Conservation (phyloP, 2,329 filamentous ascomycete species). For the Lachnellula suecica region DNA sequence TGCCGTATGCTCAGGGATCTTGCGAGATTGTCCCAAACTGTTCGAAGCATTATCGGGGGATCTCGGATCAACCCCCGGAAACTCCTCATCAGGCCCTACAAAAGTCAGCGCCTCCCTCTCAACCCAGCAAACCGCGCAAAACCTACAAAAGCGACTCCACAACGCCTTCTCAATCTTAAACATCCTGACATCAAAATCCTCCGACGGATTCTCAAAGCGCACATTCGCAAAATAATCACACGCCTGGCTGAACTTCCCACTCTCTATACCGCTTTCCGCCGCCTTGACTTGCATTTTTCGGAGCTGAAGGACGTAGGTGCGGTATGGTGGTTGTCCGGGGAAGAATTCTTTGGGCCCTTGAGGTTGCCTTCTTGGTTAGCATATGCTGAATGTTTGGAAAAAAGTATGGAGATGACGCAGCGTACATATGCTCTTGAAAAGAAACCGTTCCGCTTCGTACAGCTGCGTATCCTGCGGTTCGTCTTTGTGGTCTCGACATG, state of each 20-base stretch:
- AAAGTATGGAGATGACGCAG: neutral
- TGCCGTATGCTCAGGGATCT: neutral
- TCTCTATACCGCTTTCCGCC: neutral
- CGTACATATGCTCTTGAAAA: neutral
- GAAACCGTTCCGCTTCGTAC: neutral
- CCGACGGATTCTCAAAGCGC: neutral
- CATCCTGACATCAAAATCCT: neutral
- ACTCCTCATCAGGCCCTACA: neutral
- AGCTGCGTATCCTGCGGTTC: neutral
- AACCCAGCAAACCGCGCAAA: neutral
- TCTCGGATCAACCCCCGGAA: neutral
- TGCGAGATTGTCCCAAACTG: too few species aligned
- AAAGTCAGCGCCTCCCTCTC: neutral
- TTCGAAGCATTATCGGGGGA: too few species aligned
- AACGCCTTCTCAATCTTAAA: neutral
- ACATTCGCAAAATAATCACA: neutral
- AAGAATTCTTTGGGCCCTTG: slow-evolving; percentile 2
- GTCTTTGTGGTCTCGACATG: neutral
- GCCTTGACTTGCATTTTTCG: neutral
- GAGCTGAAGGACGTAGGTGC: neutral
- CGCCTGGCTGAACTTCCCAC: neutral
- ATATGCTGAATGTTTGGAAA: too few species aligned
- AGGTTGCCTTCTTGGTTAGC: neutral
- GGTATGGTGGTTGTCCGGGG: neutral
- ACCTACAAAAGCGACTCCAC: neutral